A percentile compares a stretch with the other conserved stretches of the same genome.
These are phyloP conservation scores for Yamagishiella unicocca DNA, from an alignment of 139 green algal genomes.

Conservation along the genomic window DNA sequence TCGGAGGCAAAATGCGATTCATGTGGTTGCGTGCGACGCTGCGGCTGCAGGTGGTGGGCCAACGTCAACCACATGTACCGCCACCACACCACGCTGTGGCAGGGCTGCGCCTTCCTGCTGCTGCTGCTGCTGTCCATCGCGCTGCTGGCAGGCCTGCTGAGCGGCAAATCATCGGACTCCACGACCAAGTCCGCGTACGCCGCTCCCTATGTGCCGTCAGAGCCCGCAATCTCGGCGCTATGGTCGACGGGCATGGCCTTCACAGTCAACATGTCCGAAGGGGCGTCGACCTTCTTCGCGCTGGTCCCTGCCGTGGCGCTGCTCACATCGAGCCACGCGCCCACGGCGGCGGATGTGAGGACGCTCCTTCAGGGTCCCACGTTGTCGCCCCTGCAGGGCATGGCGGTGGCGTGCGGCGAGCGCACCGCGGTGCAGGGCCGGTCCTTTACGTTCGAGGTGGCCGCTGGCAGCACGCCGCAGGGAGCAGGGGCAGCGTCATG, in stretches of 20 bases:
- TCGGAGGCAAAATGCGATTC: no score
- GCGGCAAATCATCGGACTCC: not conserved
- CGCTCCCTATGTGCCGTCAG: not conserved
- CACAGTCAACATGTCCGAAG: conserved; percentile 12
- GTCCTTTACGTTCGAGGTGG: conserved; percentile 14
- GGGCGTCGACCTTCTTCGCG: conserved; percentile 1
- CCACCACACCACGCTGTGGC: conserved; percentile 13
- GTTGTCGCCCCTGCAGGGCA: not conserved
- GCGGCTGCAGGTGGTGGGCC: conserved; percentile 43
- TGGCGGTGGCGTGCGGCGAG: conserved; percentile 37
- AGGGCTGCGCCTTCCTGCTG: not conserved
- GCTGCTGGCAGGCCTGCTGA: conserved; percentile 35
- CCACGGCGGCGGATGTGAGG: conserved; percentile 13
- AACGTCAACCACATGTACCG: conserved; percentile 26
- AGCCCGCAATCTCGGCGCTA: not conserved
- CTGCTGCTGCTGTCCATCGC: conserved; percentile 25
- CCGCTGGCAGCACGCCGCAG: not conserved
- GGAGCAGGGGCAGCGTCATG: not conserved
- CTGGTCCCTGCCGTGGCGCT: not conserved
- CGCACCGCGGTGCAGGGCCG: not conserved
- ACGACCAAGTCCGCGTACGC: not conserved
- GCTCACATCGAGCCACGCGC: not conserved
- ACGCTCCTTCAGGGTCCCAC: conserved; percentile 17
- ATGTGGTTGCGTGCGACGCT: not conserved
- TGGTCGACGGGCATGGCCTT: conserved; percentile 8